Percentiles rank a stretch among this genome's conserved stretches.
Conservation (phyloP, 2,329 filamentous ascomycete species). For the Neofusicoccum laricinum region DNA sequence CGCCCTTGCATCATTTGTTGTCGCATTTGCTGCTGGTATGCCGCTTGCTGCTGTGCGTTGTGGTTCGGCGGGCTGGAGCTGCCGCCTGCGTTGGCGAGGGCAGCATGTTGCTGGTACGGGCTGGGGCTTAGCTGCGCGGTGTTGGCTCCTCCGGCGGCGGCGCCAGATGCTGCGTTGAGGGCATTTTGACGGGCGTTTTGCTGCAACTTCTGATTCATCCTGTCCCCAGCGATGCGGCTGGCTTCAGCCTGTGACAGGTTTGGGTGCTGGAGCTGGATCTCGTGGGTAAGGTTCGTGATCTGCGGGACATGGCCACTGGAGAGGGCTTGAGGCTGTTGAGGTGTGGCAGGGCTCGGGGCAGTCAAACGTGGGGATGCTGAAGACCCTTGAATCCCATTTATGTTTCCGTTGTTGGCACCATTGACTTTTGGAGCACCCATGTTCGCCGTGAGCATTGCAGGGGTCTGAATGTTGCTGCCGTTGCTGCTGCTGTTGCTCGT, state of each 20-base stretch:
- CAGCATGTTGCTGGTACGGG: constrained; percentile 15
- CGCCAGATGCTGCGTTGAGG: constrained; percentile 31
- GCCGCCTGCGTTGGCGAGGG: constrained; percentile 7
- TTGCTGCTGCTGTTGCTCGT: not conserved
- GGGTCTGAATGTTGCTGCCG: constrained; percentile 1
- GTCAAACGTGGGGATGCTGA: constrained; percentile 11
- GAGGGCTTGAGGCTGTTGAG: constrained; percentile 15
- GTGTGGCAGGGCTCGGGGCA: not conserved
- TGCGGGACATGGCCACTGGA: constrained; percentile 16
- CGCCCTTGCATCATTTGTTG: constrained; percentile 36
- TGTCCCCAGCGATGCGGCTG: constrained; percentile 9
- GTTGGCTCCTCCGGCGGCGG: not conserved
- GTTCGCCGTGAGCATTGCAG: constrained; percentile 2
- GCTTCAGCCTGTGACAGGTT: constrained; percentile 1
- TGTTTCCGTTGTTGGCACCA: not conserved
- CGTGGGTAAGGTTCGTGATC: constrained; percentile 13
- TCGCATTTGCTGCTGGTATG: constrained; percentile 35
- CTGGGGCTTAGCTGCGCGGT: constrained; percentile 3
- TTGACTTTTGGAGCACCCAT: constrained; percentile 10
- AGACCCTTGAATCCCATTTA: constrained; percentile 14
- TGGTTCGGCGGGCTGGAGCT: constrained; percentile 13
- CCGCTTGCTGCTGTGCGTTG: not conserved
- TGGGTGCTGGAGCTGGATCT: constrained; percentile 13
- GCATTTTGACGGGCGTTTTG: constrained; percentile 20
- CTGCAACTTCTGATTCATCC: constrained; percentile 9